phyloP scores from a whole-genome alignment of 2,329 filamentous ascomycete species.

The Penicillium corylophilum region DNA sequence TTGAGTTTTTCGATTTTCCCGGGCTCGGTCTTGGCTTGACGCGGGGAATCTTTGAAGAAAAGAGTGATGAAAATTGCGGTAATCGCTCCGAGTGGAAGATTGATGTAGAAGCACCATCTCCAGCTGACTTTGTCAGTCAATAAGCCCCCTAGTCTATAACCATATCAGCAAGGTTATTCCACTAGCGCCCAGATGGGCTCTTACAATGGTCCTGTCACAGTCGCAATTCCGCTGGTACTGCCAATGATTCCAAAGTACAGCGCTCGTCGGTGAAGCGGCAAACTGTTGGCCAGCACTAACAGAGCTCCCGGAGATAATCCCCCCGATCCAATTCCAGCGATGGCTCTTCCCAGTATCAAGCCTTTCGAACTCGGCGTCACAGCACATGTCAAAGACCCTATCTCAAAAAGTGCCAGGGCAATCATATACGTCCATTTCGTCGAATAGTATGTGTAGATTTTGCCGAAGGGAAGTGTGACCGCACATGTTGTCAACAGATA shows the following conservation, averaged over 20 bases:
- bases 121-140: slow-evolving; percentile 44
- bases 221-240: slow-evolving; percentile 44
- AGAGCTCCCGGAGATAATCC: slow-evolving; percentile 43
- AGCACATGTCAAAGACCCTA: slow-evolving; percentile 42
- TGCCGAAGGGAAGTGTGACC: slow-evolving; percentile 45
- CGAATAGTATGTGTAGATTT: slow-evolving; percentile 45
- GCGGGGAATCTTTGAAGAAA: slow-evolving; percentile 29
- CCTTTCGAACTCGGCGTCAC: slow-evolving; percentile 38
- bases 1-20: slow-evolving; percentile 23
- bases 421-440: slow-evolving; percentile 45
- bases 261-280: slow-evolving; percentile 42
- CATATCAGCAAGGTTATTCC: background rate
- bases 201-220: slow-evolving; percentile 42
- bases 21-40: slow-evolving; percentile 21
- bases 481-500: slow-evolving; percentile 47
- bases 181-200: background rate
- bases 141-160: slow-evolving; percentile 41
- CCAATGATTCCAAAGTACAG: slow-evolving; percentile 44
- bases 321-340: slow-evolving; percentile 41
- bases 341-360: slow-evolving; percentile 43
- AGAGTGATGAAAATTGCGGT: slow-evolving; percentile 34
- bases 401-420: slow-evolving; percentile 42
- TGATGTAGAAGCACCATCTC: slow-evolving; percentile 48
- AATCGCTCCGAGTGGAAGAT: slow-evolving; percentile 36
- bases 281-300: slow-evolving; percentile 41